Evolutionary conservation across 192 early-diverging fungal species (phyloP), one percentile per base, ranked within the genome.

Genomic region (Gonapodya sp.): DNA sequence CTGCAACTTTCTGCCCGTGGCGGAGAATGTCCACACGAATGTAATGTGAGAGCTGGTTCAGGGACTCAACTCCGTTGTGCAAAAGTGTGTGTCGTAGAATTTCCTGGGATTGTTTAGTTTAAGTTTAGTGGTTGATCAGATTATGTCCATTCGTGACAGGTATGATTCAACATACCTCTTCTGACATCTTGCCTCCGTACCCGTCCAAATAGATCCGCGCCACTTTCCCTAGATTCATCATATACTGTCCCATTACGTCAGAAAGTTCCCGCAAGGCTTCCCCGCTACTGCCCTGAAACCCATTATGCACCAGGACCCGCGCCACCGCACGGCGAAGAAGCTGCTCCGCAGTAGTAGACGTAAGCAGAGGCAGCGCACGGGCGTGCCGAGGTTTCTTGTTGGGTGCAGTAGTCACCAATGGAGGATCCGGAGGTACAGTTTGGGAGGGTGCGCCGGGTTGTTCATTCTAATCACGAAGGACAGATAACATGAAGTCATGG

Each of bases 191-290:
- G 74, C 89, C 86, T 30, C 87, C 86, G 80, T 94, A 93, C 77
- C 91, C 87, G 86, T 97, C 96, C 16, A 85, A 82, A 84, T 96
- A 98, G 0, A 88, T 80, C 34, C 94, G 88, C 72, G 97, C 80
- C 0, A 92, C 95, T 81, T 90, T 93, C 35, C 96, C 96, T 31
- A 97, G 82, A 81, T 96, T 98, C 73, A 86, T 73, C 32, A 98
- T 85, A 82, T 94, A 95, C 72, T 97, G 93, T 24, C 86, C 85
- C 34, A 93, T 88, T 73, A 96, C 90, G 81, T 95, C 96, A 24
- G 46, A 8, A 64, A 64, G 8, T 64, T 64, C 46, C 8, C 46
- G 46, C 8, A 64, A 24, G 8, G 46, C 46, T 16, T 64, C 46
- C 8, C 46, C 46, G 46, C 46, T 64, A 24, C 8, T 16, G 24